Conservation (phyloP, 2,329 filamentous ascomycete species). For the Colletotrichum lini region DNA sequence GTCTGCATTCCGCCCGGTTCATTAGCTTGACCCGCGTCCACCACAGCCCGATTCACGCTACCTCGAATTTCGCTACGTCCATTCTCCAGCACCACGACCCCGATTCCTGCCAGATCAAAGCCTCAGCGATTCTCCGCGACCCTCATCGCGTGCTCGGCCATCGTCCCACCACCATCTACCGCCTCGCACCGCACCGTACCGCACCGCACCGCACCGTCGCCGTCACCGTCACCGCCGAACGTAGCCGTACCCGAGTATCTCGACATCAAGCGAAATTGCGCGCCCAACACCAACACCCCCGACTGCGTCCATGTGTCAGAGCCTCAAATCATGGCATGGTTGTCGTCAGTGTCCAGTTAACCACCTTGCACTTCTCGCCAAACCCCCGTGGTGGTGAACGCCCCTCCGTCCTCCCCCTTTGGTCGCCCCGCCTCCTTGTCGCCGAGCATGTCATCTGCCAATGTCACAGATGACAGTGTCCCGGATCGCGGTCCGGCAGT, state of each 20-base stretch:
- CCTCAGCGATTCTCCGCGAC: constrained; percentile 3
- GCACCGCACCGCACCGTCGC: background rate
- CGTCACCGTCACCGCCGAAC: background rate
- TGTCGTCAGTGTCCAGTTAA: constrained; percentile 38
- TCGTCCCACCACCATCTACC: constrained; percentile 1
- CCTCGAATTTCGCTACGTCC: constrained; percentile 10
- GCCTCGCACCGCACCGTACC: no score
- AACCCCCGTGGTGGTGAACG: constrained; percentile 41
- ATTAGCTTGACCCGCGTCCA: background rate
- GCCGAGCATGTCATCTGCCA: constrained; percentile 40
- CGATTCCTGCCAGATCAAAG: background rate
- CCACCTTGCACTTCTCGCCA: constrained; percentile 34
- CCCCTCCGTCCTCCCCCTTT: background rate
- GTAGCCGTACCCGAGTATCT: constrained; percentile 2
- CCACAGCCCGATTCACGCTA: constrained; percentile 8
- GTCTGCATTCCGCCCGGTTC: constrained; percentile 4
- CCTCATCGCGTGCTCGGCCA: constrained; percentile 1
- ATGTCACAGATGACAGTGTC: constrained; percentile 45
- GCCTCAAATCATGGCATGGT: constrained; percentile 40
- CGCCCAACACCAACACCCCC: constrained; percentile 12
- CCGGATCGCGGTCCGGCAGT: constrained; percentile 72
- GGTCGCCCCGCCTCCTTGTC: constrained; percentile 27
- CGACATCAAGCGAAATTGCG: constrained; percentile 25
- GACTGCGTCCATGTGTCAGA: constrained; percentile 41
- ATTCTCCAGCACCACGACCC: background rate